phyloP scores from a whole-genome alignment of 2,329 filamentous ascomycete species.

The Fusarium tupiense region DNA sequence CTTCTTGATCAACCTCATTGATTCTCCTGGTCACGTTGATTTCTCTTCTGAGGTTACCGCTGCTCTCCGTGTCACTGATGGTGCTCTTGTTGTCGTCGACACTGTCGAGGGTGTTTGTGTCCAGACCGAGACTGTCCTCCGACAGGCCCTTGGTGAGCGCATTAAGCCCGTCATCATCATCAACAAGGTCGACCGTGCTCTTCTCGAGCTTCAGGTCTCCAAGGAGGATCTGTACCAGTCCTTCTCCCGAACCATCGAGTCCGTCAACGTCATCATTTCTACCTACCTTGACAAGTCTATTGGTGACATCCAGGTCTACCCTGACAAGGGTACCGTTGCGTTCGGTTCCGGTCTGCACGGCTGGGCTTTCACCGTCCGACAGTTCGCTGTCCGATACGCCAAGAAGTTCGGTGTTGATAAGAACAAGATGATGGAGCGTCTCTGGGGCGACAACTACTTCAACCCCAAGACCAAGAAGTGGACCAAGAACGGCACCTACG shows the following conservation, averaged over 20 bases:
- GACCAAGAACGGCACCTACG: slow-evolving; percentile 85
- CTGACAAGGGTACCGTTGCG: slow-evolving; percentile 95
- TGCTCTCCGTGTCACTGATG: slow-evolving; percentile 99
- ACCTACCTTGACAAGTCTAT: slow-evolving; percentile 98
- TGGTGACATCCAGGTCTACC: slow-evolving; percentile 98
- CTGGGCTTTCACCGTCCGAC: slow-evolving; percentile 99
- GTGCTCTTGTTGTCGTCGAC: slow-evolving; percentile 99
- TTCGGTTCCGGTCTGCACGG: slow-evolving; percentile 99
- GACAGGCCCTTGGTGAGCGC: slow-evolving; percentile 98
- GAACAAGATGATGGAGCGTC: slow-evolving; percentile 99
- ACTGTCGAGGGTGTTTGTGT: slow-evolving; percentile 99
- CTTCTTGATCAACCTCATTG: slow-evolving; percentile 99
- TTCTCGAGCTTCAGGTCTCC: slow-evolving; percentile 97
- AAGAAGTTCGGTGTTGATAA: slow-evolving; percentile 99
- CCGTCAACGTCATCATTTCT: slow-evolving; percentile 99
- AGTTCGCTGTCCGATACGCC: slow-evolving; percentile 94
- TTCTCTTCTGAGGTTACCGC: slow-evolving; percentile 99
- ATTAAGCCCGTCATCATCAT: slow-evolving; percentile 99
- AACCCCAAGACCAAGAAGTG: slow-evolving; percentile 99
- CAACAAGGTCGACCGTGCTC: slow-evolving; percentile 99
- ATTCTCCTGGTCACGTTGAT: slow-evolving; percentile 99
- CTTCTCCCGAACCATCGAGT: slow-evolving; percentile 99
- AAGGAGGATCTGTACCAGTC: slow-evolving; percentile 99
- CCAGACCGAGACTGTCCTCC: slow-evolving; percentile 99
- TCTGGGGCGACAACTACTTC: slow-evolving; percentile 99